Evolutionary conservation across 1,139 yeast genomes (phyloP), one percentile per base, ranked within the genome.

Genomic region (Candida sanyaensis): DNA sequence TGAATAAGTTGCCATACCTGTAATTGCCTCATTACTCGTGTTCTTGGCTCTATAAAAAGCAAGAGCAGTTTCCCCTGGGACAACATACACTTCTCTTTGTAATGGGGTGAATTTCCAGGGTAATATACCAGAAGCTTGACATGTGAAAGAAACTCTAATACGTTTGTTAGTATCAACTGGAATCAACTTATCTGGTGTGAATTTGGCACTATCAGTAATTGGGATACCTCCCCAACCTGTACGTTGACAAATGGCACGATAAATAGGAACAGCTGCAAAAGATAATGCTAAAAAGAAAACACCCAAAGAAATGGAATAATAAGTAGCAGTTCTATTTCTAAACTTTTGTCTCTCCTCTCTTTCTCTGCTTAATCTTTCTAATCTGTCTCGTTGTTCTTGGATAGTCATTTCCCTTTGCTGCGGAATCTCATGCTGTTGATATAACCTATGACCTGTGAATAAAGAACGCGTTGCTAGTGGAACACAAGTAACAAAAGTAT

Each of bases 181-280:
- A 23, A 88, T 73, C 64, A 95, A 73, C 61, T 87, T 87, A 60
- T 93, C 99, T 8, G 92, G 84, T 0, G 97, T 88, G 66, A 93
- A 89, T 58, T 80, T 83, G 12, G 84, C 66, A 38, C 77, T 69
- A 63, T 93, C 99, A 0, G 97, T 91, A 57, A 92, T 87, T 12
- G 99, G 98, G 9, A 86, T 83, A 42, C 99, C 99, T 44, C 93
- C 97, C 80, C 88, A 93, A 0, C 99, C 99, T 1, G 97, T 92
- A 68, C 96, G 81, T 59, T 92, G 90, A 73, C 99, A 95, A 41
- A 95, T 77, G 21, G 93, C 92, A 56, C 97, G 74, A 65, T 95
- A 95, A 21, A 95, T 70, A 3, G 99, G 98, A 9, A 95, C 99
- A 1, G 97, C 90, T 9, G 93, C 88, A 66, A 91, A 93, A 0